phyloP scores from a whole-genome alignment of 176 grass and related monocot species.

The Ananas comosus region DNA sequence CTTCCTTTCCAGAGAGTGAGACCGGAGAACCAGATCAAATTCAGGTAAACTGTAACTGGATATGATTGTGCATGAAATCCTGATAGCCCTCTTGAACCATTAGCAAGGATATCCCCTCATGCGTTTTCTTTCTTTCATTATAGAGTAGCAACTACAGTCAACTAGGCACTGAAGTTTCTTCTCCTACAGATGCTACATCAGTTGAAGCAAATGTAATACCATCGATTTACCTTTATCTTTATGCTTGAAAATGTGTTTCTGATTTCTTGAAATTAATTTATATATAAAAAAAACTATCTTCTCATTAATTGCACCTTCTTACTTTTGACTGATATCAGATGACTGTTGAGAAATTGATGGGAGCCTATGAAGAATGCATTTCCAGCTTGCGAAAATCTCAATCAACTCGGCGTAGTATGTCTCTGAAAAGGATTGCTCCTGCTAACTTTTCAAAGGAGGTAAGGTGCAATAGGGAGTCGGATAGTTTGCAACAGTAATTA shows the following conservation, averaged over 20 bases:
- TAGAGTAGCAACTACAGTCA: constrained; percentile 48
- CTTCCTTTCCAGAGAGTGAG: constrained; percentile 40
- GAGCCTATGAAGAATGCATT: constrained; percentile 66
- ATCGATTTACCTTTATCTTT: too few species aligned
- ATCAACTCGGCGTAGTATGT: constrained; percentile 53
- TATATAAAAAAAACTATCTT: too few species aligned
- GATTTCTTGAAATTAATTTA: too few species aligned
- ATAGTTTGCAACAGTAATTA: too few species aligned
- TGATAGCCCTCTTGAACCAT: constrained; percentile 2
- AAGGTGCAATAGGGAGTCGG: neutral
- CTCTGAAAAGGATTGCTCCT: constrained; percentile 54
- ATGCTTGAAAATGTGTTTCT: too few species aligned
- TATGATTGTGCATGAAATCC: neutral
- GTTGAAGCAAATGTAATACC: constrained; percentile 71
- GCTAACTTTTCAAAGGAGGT: constrained; percentile 66
- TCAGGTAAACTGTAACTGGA: constrained; percentile 36
- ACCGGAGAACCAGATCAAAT: constrained; percentile 39
- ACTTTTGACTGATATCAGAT: constrained; percentile 33
- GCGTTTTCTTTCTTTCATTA: constrained; percentile 24
- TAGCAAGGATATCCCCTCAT: constrained; percentile 2
- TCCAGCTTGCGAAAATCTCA: constrained; percentile 58
- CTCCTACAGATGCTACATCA: constrained; percentile 10
- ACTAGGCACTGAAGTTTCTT: constrained; percentile 37
- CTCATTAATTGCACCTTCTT: too few species aligned
- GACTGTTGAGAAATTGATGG: constrained; percentile 80